A percentile compares a stretch with the other conserved stretches of the same genome.
phyloP scores from a whole-genome alignment of 2,329 filamentous ascomycete genomes.

The Fusarium subglutinans region DNA sequence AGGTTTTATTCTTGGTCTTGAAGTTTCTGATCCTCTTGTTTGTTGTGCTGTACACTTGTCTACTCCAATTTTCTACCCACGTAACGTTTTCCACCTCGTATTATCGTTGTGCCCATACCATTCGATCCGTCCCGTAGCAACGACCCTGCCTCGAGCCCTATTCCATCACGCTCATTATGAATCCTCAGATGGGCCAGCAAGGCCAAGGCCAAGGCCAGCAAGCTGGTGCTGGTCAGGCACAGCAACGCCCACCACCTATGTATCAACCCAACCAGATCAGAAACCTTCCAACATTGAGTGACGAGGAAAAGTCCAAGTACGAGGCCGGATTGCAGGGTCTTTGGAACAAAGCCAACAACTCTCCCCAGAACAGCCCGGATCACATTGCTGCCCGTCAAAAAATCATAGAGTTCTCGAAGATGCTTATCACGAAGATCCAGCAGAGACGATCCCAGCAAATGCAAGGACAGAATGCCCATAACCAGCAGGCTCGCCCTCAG shows the following conservation, averaged over 20 bases:
- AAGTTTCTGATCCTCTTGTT: background rate
- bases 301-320: conserved; percentile 67
- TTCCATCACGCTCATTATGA: conserved; percentile 27
- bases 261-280: conserved; percentile 64
- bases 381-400: conserved; percentile 64
- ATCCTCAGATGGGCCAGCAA: conserved; percentile 41
- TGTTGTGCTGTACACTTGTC: background rate
- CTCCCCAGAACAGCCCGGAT: conserved; percentile 57
- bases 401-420: conserved; percentile 68
- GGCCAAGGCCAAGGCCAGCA: conserved; percentile 40
- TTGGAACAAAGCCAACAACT: conserved; percentile 62
- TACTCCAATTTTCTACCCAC: background rate
- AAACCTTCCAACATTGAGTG: conserved; percentile 58
- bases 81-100: background rate
- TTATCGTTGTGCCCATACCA: background rate
- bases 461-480: conserved; percentile 39
- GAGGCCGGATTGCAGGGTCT: conserved; percentile 64
- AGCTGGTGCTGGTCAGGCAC: conserved; percentile 34
- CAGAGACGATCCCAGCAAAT: conserved; percentile 49
- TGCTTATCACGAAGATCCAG: conserved; percentile 63
- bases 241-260: conserved; percentile 50
- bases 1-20: conserved; percentile 1
- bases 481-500: conserved; percentile 39
- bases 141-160: background rate
- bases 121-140: background rate